Evolutionary conservation across 208 protist species (phyloP).

Genomic region (Tritrichomonas foetus): DNA sequence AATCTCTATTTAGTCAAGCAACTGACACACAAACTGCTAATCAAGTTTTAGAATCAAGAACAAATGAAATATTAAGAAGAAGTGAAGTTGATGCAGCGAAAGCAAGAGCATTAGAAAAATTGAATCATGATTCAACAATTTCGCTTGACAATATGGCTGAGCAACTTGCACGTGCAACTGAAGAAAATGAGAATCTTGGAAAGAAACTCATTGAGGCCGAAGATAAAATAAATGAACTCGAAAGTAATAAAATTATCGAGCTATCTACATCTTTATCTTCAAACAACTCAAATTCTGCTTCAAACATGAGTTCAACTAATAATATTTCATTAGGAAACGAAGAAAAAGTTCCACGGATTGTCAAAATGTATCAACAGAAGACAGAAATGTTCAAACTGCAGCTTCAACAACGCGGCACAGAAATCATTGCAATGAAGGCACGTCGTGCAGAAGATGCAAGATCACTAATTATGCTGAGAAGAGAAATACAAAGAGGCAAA

Average conservation of each 20-base stretch:
- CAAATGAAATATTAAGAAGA: no score
- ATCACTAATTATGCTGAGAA: background rate
- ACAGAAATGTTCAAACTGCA: background rate
- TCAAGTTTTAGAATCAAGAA: no score
- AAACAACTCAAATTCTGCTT: background rate
- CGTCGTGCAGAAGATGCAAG: background rate
- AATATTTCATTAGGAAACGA: background rate
- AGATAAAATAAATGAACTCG: background rate
- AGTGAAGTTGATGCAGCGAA: no score
- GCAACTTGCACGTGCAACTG: background rate
- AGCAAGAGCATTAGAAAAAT: no score
- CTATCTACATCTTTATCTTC: background rate
- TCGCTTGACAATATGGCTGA: no score
- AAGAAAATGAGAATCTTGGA: background rate
- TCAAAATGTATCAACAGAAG: background rate
- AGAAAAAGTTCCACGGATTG: background rate
- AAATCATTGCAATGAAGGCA: background rate
- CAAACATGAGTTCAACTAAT: background rate
- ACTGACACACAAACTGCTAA: no score
- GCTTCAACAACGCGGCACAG: background rate
- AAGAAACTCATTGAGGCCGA: background rate
- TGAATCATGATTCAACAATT: no score
- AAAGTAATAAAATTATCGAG: background rate
- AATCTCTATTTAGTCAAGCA: no score
- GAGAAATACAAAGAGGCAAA: background rate